These are phyloP conservation scores for Rhizophora apiculata DNA, from an alignment of 345 rosid species.

Conservation along the genomic window DNA sequence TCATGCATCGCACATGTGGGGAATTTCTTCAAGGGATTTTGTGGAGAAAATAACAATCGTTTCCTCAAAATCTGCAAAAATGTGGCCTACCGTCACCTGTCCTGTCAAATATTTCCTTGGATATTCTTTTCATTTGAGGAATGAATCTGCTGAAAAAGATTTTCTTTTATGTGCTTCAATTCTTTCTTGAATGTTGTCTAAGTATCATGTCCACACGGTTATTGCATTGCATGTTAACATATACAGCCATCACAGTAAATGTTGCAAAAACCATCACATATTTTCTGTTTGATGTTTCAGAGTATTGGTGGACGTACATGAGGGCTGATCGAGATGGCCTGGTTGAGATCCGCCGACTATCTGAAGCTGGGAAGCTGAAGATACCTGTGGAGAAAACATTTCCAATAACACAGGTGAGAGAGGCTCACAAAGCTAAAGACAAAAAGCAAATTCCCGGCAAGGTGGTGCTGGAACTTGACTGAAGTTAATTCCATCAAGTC, in stretches of 20 bases:
- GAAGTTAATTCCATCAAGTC: constrained; percentile 17
- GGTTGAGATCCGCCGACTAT: constrained; percentile 60
- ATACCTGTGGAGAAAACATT: constrained; percentile 83
- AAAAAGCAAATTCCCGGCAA: constrained; percentile 64
- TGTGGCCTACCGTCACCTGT: too few relatives aligned
- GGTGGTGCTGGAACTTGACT: constrained; percentile 76
- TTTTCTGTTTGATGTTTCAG: constrained; percentile 33
- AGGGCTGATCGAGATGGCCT: constrained; percentile 91
- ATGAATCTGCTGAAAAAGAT: not conserved
- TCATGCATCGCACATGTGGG: too few relatives aligned
- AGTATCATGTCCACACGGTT: not conserved
- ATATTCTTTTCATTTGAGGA: too few relatives aligned
- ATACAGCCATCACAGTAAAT: too few relatives aligned
- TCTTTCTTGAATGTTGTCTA: not conserved
- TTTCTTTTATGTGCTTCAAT: not conserved
- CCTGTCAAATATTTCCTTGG: too few relatives aligned
- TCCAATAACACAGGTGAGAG: constrained; percentile 64
- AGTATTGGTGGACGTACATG: constrained; percentile 86
- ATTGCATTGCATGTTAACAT: not conserved
- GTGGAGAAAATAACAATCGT: too few relatives aligned
- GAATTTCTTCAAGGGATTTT: too few relatives aligned
- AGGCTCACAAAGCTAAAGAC: constrained; percentile 90
- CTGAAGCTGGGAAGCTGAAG: constrained; percentile 70
- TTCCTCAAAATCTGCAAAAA: too few relatives aligned
- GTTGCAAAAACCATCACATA: not conserved